Evolutionary conservation across 2,329 filamentous ascomycete genomes (phyloP).

Genomic region (Mycosphaerelloides madeirae): DNA sequence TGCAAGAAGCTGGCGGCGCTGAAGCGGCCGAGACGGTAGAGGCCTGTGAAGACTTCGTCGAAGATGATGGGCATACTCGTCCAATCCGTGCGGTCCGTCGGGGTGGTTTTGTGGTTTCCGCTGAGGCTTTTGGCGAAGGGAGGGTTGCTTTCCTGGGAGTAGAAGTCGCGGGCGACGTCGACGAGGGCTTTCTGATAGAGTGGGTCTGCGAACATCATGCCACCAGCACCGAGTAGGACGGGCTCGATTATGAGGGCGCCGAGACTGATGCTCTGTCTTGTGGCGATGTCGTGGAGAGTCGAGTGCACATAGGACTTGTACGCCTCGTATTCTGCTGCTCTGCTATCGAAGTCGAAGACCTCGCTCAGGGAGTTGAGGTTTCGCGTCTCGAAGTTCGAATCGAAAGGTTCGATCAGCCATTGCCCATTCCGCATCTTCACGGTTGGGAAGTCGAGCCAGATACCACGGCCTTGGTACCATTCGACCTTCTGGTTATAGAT

Average conservation of each 20-base stretch:
- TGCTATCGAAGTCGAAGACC: slow-evolving; percentile 55
- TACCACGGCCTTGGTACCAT: slow-evolving; percentile 73
- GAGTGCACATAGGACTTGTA: slow-evolving; percentile 36
- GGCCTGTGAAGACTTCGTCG: slow-evolving; percentile 82
- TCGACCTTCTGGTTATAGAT: slow-evolving; percentile 78
- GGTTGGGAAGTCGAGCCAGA: slow-evolving; percentile 76
- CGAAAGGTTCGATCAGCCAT: slow-evolving; percentile 60
- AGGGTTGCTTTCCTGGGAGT: slow-evolving; percentile 4
- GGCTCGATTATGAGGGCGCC: slow-evolving; percentile 78
- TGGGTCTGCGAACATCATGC: slow-evolving; percentile 80
- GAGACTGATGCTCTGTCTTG: slow-evolving; percentile 54
- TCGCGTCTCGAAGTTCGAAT: slow-evolving; percentile 25
- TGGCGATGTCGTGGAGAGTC: slow-evolving; percentile 46
- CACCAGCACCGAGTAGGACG: slow-evolving; percentile 73
- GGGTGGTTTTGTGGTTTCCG: neutral
- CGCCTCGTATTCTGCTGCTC: slow-evolving; percentile 14
- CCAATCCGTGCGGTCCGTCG: slow-evolving; percentile 48
- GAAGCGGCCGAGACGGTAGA: slow-evolving; percentile 74
- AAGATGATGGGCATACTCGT: slow-evolving; percentile 72
- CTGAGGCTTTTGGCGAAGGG: neutral
- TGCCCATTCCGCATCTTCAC: slow-evolving; percentile 61
- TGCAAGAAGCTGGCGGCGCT: slow-evolving; percentile 64
- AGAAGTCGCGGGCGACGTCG: slow-evolving; percentile 54
- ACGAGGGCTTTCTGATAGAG: slow-evolving; percentile 72
- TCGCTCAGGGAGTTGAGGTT: slow-evolving; percentile 48